Conservation (phyloP, 495 filamentous ascomycete species). For the Emericellopsis terricola region DNA sequence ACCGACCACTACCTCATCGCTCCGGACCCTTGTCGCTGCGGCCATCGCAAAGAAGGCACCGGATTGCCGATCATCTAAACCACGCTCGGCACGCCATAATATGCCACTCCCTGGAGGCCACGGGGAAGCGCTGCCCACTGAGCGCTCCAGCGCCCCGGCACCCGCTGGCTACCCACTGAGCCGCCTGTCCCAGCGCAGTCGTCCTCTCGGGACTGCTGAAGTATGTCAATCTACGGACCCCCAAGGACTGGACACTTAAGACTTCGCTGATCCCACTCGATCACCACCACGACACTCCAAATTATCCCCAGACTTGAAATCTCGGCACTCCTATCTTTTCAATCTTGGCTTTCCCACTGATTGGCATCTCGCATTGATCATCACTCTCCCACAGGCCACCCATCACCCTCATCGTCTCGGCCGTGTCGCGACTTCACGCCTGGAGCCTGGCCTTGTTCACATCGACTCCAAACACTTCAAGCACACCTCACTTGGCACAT, state of each 20-base stretch:
- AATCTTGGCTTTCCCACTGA: conserved; percentile 9
- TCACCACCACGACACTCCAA: conserved; percentile 10
- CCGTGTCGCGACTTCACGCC: conserved; percentile 8
- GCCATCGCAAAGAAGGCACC: conserved; percentile 2
- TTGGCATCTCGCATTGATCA: background rate
- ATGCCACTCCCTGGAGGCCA: background rate
- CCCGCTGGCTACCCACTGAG: too few species aligned
- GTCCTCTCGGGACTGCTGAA: conserved; percentile 4
- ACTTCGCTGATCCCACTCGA: conserved; percentile 51
- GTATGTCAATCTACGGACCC: conserved; percentile 8
- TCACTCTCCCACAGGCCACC: conserved; percentile 4
- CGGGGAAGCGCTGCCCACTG: background rate
- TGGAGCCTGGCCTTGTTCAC: conserved; percentile 6
- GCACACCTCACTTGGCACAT: background rate
- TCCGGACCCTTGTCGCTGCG: conserved; percentile 1
- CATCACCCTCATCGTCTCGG: conserved; percentile 7
- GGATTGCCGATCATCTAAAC: conserved; percentile 3
- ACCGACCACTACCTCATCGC: conserved; percentile 2
- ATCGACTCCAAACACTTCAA: background rate
- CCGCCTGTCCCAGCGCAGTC: too few species aligned
- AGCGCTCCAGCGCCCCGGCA: too few species aligned
- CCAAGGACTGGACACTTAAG: conserved; percentile 42
- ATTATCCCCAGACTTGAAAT: too few species aligned
- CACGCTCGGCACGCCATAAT: conserved; percentile 2
- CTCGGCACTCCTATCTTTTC: too few species aligned